These are phyloP conservation scores for Solanum rostratum DNA, from an alignment of 257 asterid species.

Conservation along the genomic window DNA sequence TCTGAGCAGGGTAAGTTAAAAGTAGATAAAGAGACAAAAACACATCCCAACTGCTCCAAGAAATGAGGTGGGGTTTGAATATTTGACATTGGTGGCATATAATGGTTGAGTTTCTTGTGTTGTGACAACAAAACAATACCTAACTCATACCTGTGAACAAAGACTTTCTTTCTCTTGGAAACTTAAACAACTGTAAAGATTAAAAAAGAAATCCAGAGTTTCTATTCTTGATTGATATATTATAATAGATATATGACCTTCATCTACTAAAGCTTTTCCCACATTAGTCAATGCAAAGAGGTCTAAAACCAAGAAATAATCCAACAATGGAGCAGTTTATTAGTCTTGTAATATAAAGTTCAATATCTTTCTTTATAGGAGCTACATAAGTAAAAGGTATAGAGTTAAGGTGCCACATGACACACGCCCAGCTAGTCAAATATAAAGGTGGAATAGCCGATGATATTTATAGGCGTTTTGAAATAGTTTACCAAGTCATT, in stretches of 20 bases:
- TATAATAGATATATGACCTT: neutral
- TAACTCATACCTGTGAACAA: constrained; percentile 55
- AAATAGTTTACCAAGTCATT: neutral
- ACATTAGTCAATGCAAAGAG: neutral
- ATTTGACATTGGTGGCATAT: constrained; percentile 8
- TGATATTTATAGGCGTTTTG: neutral
- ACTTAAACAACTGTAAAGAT: neutral
- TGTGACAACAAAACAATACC: constrained; percentile 40
- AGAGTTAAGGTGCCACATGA: neutral
- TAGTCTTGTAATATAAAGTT: neutral
- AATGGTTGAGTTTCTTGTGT: constrained; percentile 17
- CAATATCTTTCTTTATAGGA: neutral
- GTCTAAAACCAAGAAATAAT: neutral
- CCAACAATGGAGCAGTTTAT: neutral
- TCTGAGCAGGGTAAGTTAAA: constrained; percentile 3
- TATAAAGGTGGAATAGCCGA: neutral
- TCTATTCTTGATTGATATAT: constrained; percentile 9
- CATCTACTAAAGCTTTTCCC: neutral
- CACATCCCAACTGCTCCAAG: constrained; percentile 54
- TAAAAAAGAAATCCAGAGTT: neutral
- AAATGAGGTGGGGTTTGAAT: constrained; percentile 32
- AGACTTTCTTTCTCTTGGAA: constrained; percentile 24
- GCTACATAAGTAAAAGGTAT: neutral
- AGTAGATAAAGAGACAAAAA: constrained; percentile 11
- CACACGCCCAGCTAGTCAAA: neutral